These are phyloP conservation scores for Arthrobotrys pseudoclavata DNA, from an alignment of 2,329 filamentous ascomycete genomes.

Conservation along the genomic window DNA sequence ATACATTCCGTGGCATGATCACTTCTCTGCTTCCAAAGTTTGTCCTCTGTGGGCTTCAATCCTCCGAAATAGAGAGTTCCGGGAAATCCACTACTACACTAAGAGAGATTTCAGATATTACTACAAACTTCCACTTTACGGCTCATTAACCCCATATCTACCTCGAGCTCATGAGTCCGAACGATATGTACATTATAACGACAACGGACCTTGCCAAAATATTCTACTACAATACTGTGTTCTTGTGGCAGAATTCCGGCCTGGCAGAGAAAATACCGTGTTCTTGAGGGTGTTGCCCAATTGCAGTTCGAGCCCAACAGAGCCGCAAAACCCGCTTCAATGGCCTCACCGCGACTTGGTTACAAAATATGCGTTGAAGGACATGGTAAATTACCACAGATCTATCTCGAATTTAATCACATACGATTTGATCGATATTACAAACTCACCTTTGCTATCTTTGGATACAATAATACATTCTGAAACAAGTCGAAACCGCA, in stretches of 20 bases:
- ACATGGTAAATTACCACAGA: not conserved
- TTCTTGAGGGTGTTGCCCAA: not conserved
- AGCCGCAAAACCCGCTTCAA: not conserved
- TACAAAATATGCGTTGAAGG: not conserved
- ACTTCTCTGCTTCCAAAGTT: not conserved
- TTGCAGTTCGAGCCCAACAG: not conserved
- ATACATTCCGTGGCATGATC: constrained; percentile 20
- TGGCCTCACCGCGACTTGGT: not conserved
- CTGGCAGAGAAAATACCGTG: not conserved
- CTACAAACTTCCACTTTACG: not conserved
- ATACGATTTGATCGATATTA: constrained; percentile 27
- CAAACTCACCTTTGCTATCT: constrained; percentile 21
- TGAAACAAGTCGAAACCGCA: no score
- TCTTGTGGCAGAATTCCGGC: not conserved
- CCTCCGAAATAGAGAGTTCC: not conserved
- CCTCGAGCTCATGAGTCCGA: not conserved
- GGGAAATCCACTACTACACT: not conserved
- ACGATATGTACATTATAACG: not conserved
- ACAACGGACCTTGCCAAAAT: not conserved
- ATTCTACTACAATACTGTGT: not conserved
- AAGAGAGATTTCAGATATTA: not conserved
- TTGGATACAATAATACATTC: constrained; percentile 14
- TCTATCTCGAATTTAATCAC: not conserved
- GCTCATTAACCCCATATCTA: not conserved
- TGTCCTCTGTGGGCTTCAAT: constrained; percentile 7